Percentiles rank a stretch among this genome's conserved stretches.
Conservation (phyloP, 371 early-diverging fungal species). For the Rhizopus stolonifer region DNA sequence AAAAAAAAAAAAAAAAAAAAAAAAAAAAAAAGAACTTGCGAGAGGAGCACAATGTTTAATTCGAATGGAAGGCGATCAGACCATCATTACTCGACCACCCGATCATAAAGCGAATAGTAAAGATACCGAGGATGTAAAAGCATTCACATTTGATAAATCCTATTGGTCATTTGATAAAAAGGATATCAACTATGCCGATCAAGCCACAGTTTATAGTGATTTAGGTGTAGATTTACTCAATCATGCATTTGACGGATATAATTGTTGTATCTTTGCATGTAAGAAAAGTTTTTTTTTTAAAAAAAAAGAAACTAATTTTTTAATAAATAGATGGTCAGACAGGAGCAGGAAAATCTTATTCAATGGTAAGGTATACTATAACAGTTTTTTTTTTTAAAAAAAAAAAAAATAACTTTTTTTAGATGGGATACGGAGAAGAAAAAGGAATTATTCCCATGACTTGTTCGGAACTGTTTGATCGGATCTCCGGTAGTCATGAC, state of each 20-base stretch:
- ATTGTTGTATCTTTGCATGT: constrained; percentile 89
- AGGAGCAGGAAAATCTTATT: constrained; percentile 82
- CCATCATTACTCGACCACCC: constrained; percentile 59
- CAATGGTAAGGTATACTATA: constrained; percentile 49
- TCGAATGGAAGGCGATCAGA: constrained; percentile 72
- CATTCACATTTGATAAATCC: constrained; percentile 84
- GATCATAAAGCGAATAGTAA: constrained; percentile 27
- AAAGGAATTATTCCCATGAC: constrained; percentile 84
- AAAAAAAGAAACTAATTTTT: neutral
- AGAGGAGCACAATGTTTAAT: constrained; percentile 63
- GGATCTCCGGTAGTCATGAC: constrained; percentile 51
- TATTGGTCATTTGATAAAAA: constrained; percentile 78
- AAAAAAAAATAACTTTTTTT: neutral
- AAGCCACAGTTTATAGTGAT: constrained; percentile 72
- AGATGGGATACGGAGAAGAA: constrained; percentile 72
- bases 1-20: too few species aligned
- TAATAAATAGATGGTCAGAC: constrained; percentile 83
- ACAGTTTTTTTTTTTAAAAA: neutral
- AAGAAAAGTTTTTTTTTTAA: constrained; percentile 18
- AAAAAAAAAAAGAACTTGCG: constrained; percentile 52
- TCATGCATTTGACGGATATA: constrained; percentile 88
- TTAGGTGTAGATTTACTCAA: constrained; percentile 80
- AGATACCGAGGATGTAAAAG: constrained; percentile 50
- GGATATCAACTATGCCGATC: constrained; percentile 71
- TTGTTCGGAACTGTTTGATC: constrained; percentile 76